Base-by-base conservation (phyloP, 2,329 filamentous ascomycete species). In the Anisogramma anomala region DNA sequence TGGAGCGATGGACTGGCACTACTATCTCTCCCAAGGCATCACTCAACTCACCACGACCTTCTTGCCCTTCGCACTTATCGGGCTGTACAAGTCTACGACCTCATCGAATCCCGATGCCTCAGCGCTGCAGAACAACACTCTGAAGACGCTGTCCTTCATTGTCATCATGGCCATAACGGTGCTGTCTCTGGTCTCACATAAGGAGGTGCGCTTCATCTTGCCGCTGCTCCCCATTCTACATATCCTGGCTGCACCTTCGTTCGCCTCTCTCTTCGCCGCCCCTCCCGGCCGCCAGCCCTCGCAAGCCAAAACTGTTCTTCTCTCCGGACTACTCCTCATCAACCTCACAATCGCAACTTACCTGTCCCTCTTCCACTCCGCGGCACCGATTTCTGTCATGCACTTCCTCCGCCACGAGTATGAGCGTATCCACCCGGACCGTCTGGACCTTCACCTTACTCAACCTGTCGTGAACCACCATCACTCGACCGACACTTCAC, bases 191-290 rank as follows among this genome's bases (percentile, higher is more conserved):
- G 84, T 96, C 50, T 79, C 86, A 1, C 91, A 98, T 65, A 98
- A 98, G 60, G 91, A 98, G 68, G 84, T 94, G 52, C 85, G 91
- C 54, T 98, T 98, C 66, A 84, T 96, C 50, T 94, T 94, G 54
- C 89, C 91, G 1, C 72, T 98, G 14, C 72, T 96, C 2, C 89
- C 91, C 1, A 72, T 80, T n/a, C 71, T 98, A 6, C 85, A 91
- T 57, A 66, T 94, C 48, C 67, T 96, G 28, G 77, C 84, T 1
- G 85, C 86, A 0, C 73, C 77, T 0, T 70, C 77, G 3, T 62
- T 84, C 13, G 66, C 74, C 3, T 59, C 66, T 7, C 87, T 84
- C 63, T 86, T 89, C 58, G 41, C 49, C 38, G 48, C 41, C 38
- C 48, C 43, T 22, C 59, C 54, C 22, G 54, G 50, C 18, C 43